These are phyloP conservation scores for Mrakia frigida DNA, from an alignment of 768 basidiomycete genomes.

Conservation along the genomic window DNA sequence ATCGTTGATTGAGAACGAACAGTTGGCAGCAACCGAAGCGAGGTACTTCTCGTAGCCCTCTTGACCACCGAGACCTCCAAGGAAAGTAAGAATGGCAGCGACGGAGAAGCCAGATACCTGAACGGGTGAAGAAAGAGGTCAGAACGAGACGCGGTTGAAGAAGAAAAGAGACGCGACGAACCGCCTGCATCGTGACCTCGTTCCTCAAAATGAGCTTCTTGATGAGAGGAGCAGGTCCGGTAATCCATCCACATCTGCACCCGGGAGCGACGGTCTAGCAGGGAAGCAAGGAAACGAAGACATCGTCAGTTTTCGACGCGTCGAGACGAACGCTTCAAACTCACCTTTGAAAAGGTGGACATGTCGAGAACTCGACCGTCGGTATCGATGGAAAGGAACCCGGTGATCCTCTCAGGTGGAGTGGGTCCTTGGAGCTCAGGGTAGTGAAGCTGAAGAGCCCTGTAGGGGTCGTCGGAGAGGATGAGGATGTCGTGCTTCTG, in stretches of 20 bases:
- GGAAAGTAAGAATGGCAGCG: conserved; percentile 26
- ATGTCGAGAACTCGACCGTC: conserved; percentile 30
- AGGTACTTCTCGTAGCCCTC: conserved; percentile 28
- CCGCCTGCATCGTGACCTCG: conserved; percentile 30
- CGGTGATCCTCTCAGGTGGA: not conserved
- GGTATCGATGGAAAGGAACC: conserved; percentile 25
- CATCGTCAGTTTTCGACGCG: not conserved
- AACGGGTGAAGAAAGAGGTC: not conserved
- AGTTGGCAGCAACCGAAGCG: not conserved
- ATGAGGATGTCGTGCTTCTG: conserved; percentile 30
- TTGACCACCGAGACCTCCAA: conserved; percentile 29
- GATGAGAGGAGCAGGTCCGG: conserved; percentile 19
- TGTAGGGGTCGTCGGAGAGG: conserved; percentile 27
- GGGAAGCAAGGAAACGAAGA: not conserved
- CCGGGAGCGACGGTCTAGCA: conserved; percentile 29
- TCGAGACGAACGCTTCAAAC: too few relatives aligned
- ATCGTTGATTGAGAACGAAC: too few relatives aligned
- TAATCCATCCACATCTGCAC: conserved; percentile 28
- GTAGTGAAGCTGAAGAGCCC: conserved; percentile 27
- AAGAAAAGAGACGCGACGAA: not conserved
- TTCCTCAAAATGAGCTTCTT: conserved; percentile 9
- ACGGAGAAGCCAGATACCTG: conserved; percentile 30
- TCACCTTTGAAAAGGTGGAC: conserved; percentile 23
- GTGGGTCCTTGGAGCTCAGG: not conserved
- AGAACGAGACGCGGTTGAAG: not conserved